phyloP scores from a whole-genome alignment of 1,139 yeast species.

The Diutina neorugosa region DNA sequence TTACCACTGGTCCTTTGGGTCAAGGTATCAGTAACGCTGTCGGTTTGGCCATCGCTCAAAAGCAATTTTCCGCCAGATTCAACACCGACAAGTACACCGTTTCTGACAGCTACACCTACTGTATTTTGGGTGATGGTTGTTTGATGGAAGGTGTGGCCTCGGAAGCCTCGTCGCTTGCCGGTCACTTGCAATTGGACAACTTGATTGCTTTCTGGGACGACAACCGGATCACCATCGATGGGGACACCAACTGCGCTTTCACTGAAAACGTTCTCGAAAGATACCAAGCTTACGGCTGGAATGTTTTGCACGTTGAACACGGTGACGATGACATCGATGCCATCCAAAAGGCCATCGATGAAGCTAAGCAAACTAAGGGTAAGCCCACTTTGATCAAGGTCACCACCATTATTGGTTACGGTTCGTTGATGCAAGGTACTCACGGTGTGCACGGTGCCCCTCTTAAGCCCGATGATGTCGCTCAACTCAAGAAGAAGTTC shows the following conservation, averaged over 20 bases:
- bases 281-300: conserved; percentile 94
- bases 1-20: conserved; percentile 98
- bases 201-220: conserved; percentile 95
- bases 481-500: conserved; percentile 70
- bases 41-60: conserved; percentile 93
- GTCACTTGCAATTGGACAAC: conserved; percentile 90
- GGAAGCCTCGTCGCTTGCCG: conserved; percentile 92
- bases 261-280: conserved; percentile 86
- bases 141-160: conserved; percentile 97
- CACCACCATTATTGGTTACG: conserved; percentile 89
- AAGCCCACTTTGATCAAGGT: conserved; percentile 90
- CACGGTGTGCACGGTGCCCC: conserved; percentile 97
- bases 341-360: conserved; percentile 60
- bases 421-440: conserved; percentile 79
- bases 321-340: conserved; percentile 75
- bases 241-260: conserved; percentile 82
- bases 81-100: conserved; percentile 74
- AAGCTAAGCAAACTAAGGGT: conserved; percentile 52
- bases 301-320: conserved; percentile 61
- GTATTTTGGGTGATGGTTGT: conserved; percentile 95
- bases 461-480: conserved; percentile 85
- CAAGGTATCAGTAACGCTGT: conserved; percentile 97
- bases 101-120: conserved; percentile 67
- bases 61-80: conserved; percentile 84
- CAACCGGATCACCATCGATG: conserved; percentile 95